phyloP scores from a whole-genome alignment of 768 basidiomycete species.

The Hygrocybe coccinea region DNA sequence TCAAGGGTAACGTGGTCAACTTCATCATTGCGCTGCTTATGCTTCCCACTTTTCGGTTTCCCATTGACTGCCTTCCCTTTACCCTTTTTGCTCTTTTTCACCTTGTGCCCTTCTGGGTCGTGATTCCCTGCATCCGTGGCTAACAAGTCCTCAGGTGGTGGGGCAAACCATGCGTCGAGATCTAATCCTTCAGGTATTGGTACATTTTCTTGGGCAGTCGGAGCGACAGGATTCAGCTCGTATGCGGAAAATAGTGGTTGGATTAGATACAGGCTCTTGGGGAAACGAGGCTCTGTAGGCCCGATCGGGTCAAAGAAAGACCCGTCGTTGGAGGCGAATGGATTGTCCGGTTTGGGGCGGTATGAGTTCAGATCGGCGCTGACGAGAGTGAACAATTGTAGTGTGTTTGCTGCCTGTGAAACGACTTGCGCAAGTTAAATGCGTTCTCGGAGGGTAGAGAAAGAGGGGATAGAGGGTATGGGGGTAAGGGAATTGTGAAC shows the following conservation, averaged over 20 bases:
- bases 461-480: background rate
- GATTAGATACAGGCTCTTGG: conserved; percentile 86
- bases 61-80: conserved; percentile 19
- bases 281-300: conserved; percentile 54
- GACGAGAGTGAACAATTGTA: conserved; percentile 72
- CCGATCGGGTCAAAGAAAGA: conserved; percentile 37
- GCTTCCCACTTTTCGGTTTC: conserved; percentile 22
- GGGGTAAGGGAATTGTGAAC: background rate
- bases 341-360: conserved; percentile 39
- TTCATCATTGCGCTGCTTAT: conserved; percentile 30
- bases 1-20: conserved; percentile 33
- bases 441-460: background rate
- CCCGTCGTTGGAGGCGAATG: conserved; percentile 23
- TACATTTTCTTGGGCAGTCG: conserved; percentile 75
- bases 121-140: conserved; percentile 43
- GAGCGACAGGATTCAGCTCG: conserved; percentile 82
- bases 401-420: conserved; percentile 70
- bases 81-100: conserved; percentile 32
- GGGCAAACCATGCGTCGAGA: conserved; percentile 80
- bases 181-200: conserved; percentile 80
- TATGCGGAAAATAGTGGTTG: conserved; percentile 71
- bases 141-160: conserved; percentile 46
- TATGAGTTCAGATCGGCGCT: conserved; percentile 62
- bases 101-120: conserved; percentile 48
- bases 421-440: conserved; percentile 6